Evolutionary conservation across 148 eudicot genomes (phyloP), one percentile per base, ranked within the genome.

Genomic region (Cornus florida): DNA sequence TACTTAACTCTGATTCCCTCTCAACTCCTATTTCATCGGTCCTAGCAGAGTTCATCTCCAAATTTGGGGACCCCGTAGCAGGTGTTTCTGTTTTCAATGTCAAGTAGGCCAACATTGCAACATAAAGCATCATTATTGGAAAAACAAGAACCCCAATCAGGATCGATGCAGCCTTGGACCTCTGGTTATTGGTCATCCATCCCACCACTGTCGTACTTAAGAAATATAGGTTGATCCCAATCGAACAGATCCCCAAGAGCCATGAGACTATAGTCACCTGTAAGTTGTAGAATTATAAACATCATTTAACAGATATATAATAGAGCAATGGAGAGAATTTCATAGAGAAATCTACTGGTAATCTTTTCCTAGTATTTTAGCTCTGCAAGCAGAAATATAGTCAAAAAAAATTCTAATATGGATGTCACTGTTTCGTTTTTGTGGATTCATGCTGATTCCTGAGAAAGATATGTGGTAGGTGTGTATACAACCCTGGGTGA

Each of bases 151-250:
- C 59, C 59, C 59, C 81, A 1, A 70, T 62, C 4, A 79, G 41
- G 31, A 78, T 41, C 10, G 75, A 71, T 39, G 70, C 67, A 41
- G 75, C 75, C 22, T 41, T 76, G 23, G 78, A 43, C 3, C 6
- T 66, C 39, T 19, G 41, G 62, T 65, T 22, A 0, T 14, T 10
- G 0, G n/a, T 62, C 6, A 41, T 71, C 43, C 69, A 70, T 39
- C 56, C 74, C 35, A 70, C 12, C n/a, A 70, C 12, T 3, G 35
- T 78, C 10, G 66, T 22, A 56, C 75, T n/a, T 39, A 70, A 23
- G 80, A 78, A 78, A 74, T 70, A 78, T 13, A 78, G 67, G 66
- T 78, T 78, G 69, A 78, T 70, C 69, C 75, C 31, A 32, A 78
- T 71, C 16, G 74, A 78, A 69, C 81, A 78, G 59, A 71, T 60